A percentile compares a stretch with the other conserved stretches of the same genome.
phyloP scores from a whole-genome alignment of 495 filamentous ascomycete genomes.

The Pyrenopolyporus hunteri region DNA sequence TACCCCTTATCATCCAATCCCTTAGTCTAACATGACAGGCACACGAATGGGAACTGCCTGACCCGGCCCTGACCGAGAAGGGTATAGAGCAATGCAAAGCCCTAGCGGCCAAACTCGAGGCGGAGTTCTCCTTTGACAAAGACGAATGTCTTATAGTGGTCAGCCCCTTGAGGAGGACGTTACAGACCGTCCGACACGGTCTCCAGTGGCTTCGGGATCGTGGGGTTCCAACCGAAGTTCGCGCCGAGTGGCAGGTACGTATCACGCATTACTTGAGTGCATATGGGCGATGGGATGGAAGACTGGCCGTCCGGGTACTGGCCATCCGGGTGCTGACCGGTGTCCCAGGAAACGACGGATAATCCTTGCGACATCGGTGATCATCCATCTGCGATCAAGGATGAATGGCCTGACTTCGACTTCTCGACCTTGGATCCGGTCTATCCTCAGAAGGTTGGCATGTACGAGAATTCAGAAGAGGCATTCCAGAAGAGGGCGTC shows the following conservation, averaged over 20 bases:
- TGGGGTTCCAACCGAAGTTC: slow-evolving; percentile 50
- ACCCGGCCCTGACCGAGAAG: slow-evolving; percentile 36
- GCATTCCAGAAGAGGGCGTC: slow-evolving; percentile 51
- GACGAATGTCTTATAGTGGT: slow-evolving; percentile 56
- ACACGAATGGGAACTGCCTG: slow-evolving; percentile 38
- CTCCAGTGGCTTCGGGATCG: slow-evolving; percentile 53
- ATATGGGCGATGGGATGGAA: too few species aligned
- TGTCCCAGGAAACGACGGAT: slow-evolving; percentile 58
- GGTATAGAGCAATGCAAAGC: slow-evolving; percentile 37
- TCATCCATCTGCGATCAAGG: slow-evolving; percentile 39
- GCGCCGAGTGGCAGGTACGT: slow-evolving; percentile 57
- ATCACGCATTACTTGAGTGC: too few species aligned
- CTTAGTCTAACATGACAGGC: slow-evolving; percentile 35
- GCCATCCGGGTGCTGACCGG: too few species aligned
- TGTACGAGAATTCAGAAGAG: slow-evolving; percentile 51
- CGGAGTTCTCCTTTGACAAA: slow-evolving; percentile 41
- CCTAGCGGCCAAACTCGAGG: slow-evolving; percentile 28
- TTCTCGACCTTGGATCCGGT: slow-evolving; percentile 53
- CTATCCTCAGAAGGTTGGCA: slow-evolving; percentile 54
- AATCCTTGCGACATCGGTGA: slow-evolving; percentile 60
- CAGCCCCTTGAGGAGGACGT: slow-evolving; percentile 56
- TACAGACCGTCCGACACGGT: slow-evolving; percentile 53
- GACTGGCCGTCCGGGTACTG: background rate
- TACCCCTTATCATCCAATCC: too few species aligned
- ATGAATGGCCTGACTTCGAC: slow-evolving; percentile 53